phyloP scores from a whole-genome alignment of 108 stramenopile genomes.

The Epithemia pelagica region DNA sequence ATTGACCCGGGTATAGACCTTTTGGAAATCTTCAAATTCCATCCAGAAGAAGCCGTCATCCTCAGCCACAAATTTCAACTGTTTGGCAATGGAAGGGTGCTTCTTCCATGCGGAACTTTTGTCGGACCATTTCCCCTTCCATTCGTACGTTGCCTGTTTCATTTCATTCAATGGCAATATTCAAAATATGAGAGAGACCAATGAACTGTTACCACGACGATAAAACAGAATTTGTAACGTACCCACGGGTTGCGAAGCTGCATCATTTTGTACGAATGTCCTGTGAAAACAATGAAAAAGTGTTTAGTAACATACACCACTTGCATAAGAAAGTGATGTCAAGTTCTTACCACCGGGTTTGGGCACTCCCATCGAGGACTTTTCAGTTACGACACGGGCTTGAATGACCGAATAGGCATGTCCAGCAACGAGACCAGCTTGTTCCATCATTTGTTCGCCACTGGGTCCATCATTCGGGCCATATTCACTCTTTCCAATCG shows the following conservation, averaged over 20 bases:
- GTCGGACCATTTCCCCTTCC: conserved; percentile 42
- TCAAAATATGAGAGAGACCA: too few relatives aligned
- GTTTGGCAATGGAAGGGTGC: conserved; percentile 21
- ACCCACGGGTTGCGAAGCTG: conserved; percentile 36
- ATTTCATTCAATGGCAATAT: too few relatives aligned
- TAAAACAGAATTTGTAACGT: too few relatives aligned
- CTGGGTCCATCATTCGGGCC: conserved; percentile 23
- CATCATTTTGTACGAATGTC: conserved; percentile 13
- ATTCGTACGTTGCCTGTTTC: conserved; percentile 34
- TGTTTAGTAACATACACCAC: too few relatives aligned
- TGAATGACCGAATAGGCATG: conserved; percentile 79
- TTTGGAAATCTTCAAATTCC: conserved; percentile 14
- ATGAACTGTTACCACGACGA: too few relatives aligned
- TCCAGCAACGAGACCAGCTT: conserved; percentile 49
- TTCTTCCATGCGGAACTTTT: conserved; percentile 20
- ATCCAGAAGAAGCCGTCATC: conserved; percentile 28
- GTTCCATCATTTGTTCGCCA: conserved; percentile 26
- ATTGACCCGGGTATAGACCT: conserved; percentile 19
- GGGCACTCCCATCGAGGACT: neutral
- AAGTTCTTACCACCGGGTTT: neutral
- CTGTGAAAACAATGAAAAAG: too few relatives aligned
- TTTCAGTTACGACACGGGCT: conserved; percentile 15
- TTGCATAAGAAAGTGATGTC: too few relatives aligned
- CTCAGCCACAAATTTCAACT: conserved; percentile 15
- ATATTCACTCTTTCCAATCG: conserved; percentile 18